A percentile compares a stretch with the other conserved stretches of the same genome.
These are phyloP conservation scores for Leccinum angustisporum DNA, from an alignment of 1,284 basidiomycete species.

Conservation along the genomic window DNA sequence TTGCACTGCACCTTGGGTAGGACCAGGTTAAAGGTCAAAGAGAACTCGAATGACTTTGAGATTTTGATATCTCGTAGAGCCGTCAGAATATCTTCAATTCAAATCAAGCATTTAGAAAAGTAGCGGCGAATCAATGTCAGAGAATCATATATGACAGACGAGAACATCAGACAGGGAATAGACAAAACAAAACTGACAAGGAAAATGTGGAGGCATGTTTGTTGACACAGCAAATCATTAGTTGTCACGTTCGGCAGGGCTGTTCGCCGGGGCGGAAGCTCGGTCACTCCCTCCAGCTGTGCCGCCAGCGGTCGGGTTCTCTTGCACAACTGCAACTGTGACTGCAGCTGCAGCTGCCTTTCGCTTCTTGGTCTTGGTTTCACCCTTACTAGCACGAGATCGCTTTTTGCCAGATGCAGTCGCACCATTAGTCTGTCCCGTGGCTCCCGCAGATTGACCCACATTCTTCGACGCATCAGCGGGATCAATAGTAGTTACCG, in stretches of 20 bases:
- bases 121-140: slow-evolving; percentile 1
- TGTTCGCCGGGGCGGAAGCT: slow-evolving; percentile 24
- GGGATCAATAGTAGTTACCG: slow-evolving; percentile 32
- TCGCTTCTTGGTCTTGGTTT: slow-evolving; percentile 36
- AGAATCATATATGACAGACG: slow-evolving; percentile 12
- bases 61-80: slow-evolving; percentile 21
- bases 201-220: slow-evolving; percentile 13
- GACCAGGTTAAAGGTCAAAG: slow-evolving; percentile 49
- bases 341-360: slow-evolving; percentile 23
- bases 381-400: slow-evolving; percentile 29
- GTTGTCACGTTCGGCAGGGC: slow-evolving; percentile 25
- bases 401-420: slow-evolving; percentile 35
- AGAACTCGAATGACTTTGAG: slow-evolving; percentile 26
- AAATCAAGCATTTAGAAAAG: slow-evolving; percentile 13
- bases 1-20: slow-evolving; percentile 19
- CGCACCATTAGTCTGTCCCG: slow-evolving; percentile 27
- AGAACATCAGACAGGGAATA: slow-evolving; percentile 14
- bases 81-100: slow-evolving; percentile 31
- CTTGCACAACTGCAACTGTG: slow-evolving; percentile 1
- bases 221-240: slow-evolving; percentile 13
- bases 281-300: slow-evolving; percentile 29
- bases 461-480: slow-evolving; percentile 23
- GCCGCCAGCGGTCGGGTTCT: slow-evolving; percentile 25
- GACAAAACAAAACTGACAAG: slow-evolving; percentile 10
- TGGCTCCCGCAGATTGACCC: slow-evolving; percentile 15